phyloP scores from a whole-genome alignment of 192 early-diverging fungal species.

The Chytriomyces sp. region DNA sequence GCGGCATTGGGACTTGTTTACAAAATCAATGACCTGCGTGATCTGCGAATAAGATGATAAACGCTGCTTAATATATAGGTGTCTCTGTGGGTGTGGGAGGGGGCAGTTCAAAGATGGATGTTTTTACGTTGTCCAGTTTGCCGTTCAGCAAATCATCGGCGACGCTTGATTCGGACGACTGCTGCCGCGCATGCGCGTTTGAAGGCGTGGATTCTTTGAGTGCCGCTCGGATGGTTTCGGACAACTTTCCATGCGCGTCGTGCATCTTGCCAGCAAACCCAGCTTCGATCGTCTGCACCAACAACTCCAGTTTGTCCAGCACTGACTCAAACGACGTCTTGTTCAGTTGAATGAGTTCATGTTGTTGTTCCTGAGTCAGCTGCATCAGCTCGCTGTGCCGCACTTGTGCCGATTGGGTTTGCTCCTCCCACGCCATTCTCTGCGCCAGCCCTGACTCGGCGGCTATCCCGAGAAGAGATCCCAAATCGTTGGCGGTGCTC shows the following conservation, averaged over 20 bases:
- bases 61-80: not conserved
- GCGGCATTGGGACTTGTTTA: conserved; percentile 37
- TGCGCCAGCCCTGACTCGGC: conserved; percentile 6
- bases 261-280: no score
- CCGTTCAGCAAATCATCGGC: conserved; percentile 21
- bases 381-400: not conserved
- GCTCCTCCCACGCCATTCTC: not conserved
- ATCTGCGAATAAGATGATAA: conserved; percentile 28
- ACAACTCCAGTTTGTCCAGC: no score
- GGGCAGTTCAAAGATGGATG: not conserved
- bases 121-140: conserved; percentile 31
- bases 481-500: conserved; percentile 12
- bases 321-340: not conserved
- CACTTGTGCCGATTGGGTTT: not conserved
- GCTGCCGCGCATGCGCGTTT: not conserved
- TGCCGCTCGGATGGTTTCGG: not conserved
- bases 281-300: no score
- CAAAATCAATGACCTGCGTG: conserved; percentile 33
- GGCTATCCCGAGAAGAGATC: conserved; percentile 11
- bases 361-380: not conserved
- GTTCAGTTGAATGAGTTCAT: not conserved
- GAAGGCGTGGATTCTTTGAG: not conserved
- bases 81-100: no score
- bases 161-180: not conserved
- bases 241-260: not conserved